phyloP scores from a whole-genome alignment of 192 early-diverging fungal genomes.

The Entomortierella chlamydospora region DNA sequence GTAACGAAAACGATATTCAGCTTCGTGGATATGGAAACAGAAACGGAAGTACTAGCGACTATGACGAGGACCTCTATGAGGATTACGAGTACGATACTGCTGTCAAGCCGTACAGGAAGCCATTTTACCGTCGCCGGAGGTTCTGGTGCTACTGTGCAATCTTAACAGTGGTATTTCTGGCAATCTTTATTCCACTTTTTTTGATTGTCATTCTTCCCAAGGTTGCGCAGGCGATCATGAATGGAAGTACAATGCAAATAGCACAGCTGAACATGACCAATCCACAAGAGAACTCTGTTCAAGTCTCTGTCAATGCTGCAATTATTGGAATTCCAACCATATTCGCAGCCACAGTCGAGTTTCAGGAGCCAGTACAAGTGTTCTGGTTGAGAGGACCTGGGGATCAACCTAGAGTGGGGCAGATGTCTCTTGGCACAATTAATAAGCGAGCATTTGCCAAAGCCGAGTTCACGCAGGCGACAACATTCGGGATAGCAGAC shows the following conservation, averaged over 20 bases:
- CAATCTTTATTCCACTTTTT: slow-evolving; percentile 58
- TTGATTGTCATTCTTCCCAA: slow-evolving; percentile 63
- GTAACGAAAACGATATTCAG: not conserved
- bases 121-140: slow-evolving; percentile 57
- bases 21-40: not conserved
- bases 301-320: slow-evolving; percentile 43
- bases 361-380: slow-evolving; percentile 53
- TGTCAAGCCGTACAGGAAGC: slow-evolving; percentile 34
- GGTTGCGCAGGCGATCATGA: slow-evolving; percentile 60
- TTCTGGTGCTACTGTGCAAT: slow-evolving; percentile 62
- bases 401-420: slow-evolving; percentile 9
- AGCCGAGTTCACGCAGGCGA: slow-evolving; percentile 26
- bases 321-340: slow-evolving; percentile 56
- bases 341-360: slow-evolving; percentile 59
- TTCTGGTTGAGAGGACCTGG: slow-evolving; percentile 31
- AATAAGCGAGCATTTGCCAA: slow-evolving; percentile 32
- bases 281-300: slow-evolving; percentile 22
- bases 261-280: slow-evolving; percentile 52
- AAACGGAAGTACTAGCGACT: not conserved
- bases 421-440: slow-evolving; percentile 19
- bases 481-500: slow-evolving; percentile 36
- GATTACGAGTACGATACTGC: slow-evolving; percentile 27
- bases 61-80: slow-evolving; percentile 3
- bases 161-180: slow-evolving; percentile 43
- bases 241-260: slow-evolving; percentile 53